These are phyloP conservation scores for Castanospermum australe DNA, from an alignment of 306 rosid genomes.

Conservation along the genomic window DNA sequence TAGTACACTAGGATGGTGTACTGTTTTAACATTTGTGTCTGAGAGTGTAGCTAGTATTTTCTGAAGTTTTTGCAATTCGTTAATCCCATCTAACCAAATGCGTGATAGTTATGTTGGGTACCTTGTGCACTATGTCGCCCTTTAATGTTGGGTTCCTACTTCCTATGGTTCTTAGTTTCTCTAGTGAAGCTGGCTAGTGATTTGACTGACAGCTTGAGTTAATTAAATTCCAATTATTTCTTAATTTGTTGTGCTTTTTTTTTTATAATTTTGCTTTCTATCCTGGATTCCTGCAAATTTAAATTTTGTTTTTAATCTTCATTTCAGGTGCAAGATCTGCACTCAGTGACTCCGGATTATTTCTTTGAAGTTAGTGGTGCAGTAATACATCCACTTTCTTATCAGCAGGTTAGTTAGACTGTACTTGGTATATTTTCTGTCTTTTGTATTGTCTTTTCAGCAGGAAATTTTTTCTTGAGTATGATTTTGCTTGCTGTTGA, in stretches of 20 bases:
- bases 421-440: background rate
- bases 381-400: conserved; percentile 93
- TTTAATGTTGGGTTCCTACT: no score
- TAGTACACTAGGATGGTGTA: background rate
- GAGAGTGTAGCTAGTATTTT: background rate
- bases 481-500: conserved; percentile 15
- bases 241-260: background rate
- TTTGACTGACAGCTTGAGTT: background rate
- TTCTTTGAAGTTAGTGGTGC: conserved; percentile 96
- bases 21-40: background rate
- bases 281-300: no score
- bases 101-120: conserved; percentile 1
- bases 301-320: conserved; percentile 14
- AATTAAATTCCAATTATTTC: background rate
- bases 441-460: conserved; percentile 1
- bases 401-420: conserved; percentile 86
- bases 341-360: conserved; percentile 83
- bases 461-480: background rate
- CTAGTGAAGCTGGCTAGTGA: background rate
- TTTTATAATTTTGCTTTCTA: background rate
- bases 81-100: conserved; percentile 4
- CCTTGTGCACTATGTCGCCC: no score
- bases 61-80: background rate
- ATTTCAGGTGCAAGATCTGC: conserved; percentile 91
- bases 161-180: conserved; percentile 7